Evolutionary conservation across 768 basidiomycete species (phyloP), one percentile per base, ranked within the genome.

Genomic region (Coprinopsis marcescibilis): DNA sequence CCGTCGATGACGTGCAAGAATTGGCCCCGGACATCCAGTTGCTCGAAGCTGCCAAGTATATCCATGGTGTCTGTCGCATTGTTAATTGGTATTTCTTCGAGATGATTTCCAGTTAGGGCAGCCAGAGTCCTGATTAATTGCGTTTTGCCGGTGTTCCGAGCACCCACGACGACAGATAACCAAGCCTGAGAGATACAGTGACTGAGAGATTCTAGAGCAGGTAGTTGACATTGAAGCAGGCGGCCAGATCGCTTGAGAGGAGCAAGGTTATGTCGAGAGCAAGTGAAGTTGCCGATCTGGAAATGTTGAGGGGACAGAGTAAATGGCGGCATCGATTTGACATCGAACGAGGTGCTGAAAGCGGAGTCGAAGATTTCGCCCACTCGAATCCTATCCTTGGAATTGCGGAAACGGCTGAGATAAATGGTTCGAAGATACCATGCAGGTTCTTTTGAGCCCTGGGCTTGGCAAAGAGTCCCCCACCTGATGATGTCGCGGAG

Each of bases 21-120:
- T 14, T 71, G 72, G 27, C 68, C 66, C n/a, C 63, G 65, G 29
- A 60, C 45, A 60, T 92, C 87, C 21, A 85, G 80, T 65, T 98
- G 95, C 65, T 99, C 96, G 58, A 97, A 98, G 61, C 89, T 86
- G 26, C 96, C 96, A 35, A 99, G 68, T 26, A 99, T 83, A 64
- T 99, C 96, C 62, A 84, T 83, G 1, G 93, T 89, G 61, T 99
- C 96, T 2, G 89, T 92, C 5, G 89, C 83, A 48, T 77, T 83
- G 61, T 88, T 94, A 58, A 97, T 70, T 14, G 80, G 71, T 38
- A 96, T 75, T 61, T 91, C 89, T 17, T 71, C 72, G 1, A 97
- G 73, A 19, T 62, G 36, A 42, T 78, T 75, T 20, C 96, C 95
- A 26, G 78, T 77, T 29, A 83, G 65, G 43, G 78, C 65, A 26